Evolutionary conservation across 257 asterid species (phyloP).

Genomic region (Nicotiana benthamiana): DNA sequence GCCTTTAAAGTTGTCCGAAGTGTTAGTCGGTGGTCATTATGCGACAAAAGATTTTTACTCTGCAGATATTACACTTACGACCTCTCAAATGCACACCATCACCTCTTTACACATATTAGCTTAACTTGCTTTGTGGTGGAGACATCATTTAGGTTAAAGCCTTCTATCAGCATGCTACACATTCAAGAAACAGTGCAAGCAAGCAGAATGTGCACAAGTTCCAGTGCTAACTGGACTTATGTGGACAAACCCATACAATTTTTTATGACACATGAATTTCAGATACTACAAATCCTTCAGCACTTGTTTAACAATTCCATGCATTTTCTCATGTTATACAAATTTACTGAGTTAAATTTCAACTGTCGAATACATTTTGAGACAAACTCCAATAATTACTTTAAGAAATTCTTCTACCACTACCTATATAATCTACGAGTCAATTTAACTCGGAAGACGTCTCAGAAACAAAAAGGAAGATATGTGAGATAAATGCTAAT

Average conservation of each 20-base stretch:
- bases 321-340: neutral
- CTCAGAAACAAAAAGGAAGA: conserved; percentile 1
- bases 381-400: neutral
- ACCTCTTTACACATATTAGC: neutral
- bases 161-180: neutral
- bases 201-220: neutral
- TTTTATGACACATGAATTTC: neutral
- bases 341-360: neutral
- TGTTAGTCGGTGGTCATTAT: neutral
- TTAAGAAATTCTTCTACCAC: neutral
- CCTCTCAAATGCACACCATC: neutral
- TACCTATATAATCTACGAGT: neutral
- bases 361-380: neutral
- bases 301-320: neutral
- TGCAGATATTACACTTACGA: neutral
- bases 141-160: neutral
- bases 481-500: neutral
- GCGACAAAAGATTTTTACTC: neutral
- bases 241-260: neutral
- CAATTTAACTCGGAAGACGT: neutral
- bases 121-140: neutral
- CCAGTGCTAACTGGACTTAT: neutral
- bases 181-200: conserved; percentile 3
- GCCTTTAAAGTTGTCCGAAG: neutral
- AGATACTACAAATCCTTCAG: neutral